phyloP scores from a whole-genome alignment of 2,329 filamentous ascomycete species.

The Aspergillus glaucus region DNA sequence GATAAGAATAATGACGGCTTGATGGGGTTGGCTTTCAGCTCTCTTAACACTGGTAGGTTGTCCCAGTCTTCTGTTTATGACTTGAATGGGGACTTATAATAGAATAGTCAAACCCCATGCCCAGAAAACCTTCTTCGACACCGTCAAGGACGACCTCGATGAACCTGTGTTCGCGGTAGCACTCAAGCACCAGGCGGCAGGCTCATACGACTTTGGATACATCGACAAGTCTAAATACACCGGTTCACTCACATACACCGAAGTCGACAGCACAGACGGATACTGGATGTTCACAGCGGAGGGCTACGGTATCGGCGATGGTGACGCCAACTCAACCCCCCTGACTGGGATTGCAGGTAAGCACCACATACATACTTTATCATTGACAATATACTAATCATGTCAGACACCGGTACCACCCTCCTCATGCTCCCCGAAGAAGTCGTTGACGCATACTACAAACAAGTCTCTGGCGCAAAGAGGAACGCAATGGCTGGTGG shows the following conservation, averaged over 20 bases:
- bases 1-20: constrained; percentile 54
- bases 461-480: constrained; percentile 47
- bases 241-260: constrained; percentile 51
- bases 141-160: constrained; percentile 46
- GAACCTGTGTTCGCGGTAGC: constrained; percentile 49
- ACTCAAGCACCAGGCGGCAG: constrained; percentile 48
- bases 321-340: constrained; percentile 29
- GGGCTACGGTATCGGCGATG: constrained; percentile 50
- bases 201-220: constrained; percentile 54
- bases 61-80: background rate
- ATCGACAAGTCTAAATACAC: constrained; percentile 55
- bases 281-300: constrained; percentile 58
- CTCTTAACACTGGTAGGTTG: constrained; percentile 48
- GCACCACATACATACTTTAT: background rate
- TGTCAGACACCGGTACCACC: constrained; percentile 60
- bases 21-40: constrained; percentile 55
- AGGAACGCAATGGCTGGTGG: constrained; percentile 47
- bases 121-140: constrained; percentile 57
- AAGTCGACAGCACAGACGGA: constrained; percentile 52
- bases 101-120: constrained; percentile 37
- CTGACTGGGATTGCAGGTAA: constrained; percentile 51
- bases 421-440: constrained; percentile 53
- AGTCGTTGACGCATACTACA: constrained; percentile 56
- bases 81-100: background rate
- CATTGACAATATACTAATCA: constrained; percentile 1